Conservation (phyloP, 2,329 filamentous ascomycete genomes). For the Epicoccum nigrum region DNA sequence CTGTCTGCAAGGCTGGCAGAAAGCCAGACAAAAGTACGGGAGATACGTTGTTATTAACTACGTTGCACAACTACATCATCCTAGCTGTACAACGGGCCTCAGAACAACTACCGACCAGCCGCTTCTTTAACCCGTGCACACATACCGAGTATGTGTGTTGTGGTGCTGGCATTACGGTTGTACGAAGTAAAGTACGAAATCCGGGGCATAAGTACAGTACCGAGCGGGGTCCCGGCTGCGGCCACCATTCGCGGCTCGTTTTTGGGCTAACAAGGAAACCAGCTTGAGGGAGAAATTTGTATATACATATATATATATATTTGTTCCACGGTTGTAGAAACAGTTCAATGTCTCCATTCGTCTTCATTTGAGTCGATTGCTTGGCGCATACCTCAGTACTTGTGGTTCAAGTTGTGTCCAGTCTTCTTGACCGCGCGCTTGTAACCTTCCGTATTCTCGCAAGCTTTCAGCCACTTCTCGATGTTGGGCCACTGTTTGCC, state of each 20-base stretch:
- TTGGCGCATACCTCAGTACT: slow-evolving; percentile 9
- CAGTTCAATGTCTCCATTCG: no score
- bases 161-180: slow-evolving; percentile 6
- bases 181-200: slow-evolving; percentile 14
- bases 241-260: slow-evolving; percentile 4
- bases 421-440: slow-evolving; percentile 51
- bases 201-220: slow-evolving; percentile 7
- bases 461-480: slow-evolving; percentile 47
- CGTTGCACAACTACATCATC: slow-evolving; percentile 6
- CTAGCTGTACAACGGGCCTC: slow-evolving; percentile 6
- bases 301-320: no score
- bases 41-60: neutral
- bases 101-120: slow-evolving; percentile 19
- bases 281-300: no score
- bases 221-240: slow-evolving; percentile 13
- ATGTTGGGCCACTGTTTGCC: slow-evolving; percentile 36
- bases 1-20: no score
- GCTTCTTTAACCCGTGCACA: neutral
- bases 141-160: neutral
- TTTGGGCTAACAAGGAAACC: neutral
- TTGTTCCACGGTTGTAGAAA: no score
- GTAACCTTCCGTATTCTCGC: slow-evolving; percentile 45
- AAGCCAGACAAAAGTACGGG: no score
- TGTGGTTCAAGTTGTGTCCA: slow-evolving; percentile 31
- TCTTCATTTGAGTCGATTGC: neutral